phyloP scores from a whole-genome alignment of 306 rosid genomes.

The Quercus gilva region DNA sequence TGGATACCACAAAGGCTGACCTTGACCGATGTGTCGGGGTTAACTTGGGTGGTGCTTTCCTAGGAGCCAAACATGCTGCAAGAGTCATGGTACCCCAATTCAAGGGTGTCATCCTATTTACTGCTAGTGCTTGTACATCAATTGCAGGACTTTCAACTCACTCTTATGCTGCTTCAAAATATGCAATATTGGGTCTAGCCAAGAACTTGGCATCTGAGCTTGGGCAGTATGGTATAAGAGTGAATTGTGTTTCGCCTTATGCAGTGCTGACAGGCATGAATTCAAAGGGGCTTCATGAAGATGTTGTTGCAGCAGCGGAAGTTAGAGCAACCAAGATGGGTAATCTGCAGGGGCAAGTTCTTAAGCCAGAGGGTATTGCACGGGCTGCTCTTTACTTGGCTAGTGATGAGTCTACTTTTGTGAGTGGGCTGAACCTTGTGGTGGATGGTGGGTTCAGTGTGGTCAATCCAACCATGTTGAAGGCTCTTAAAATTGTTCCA shows the following conservation, averaged over 20 bases:
- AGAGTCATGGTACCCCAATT: background rate
- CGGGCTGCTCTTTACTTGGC: conserved; percentile 17
- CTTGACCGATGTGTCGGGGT: background rate
- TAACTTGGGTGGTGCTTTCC: background rate
- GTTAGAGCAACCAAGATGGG: background rate
- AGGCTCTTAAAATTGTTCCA: background rate
- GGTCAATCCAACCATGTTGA: background rate
- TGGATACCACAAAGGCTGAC: background rate
- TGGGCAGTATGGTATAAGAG: background rate
- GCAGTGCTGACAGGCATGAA: background rate
- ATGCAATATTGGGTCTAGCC: background rate
- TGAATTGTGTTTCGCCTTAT: background rate
- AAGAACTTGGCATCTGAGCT: background rate
- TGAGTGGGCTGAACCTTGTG: conserved; percentile 24
- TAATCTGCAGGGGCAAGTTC: background rate
- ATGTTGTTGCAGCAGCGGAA: background rate
- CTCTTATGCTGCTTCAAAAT: background rate
- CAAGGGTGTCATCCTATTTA: background rate
- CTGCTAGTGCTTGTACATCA: background rate
- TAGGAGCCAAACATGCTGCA: conserved; percentile 14
- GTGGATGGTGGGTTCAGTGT: conserved; percentile 24
- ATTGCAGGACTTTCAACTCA: background rate
- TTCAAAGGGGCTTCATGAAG: background rate
- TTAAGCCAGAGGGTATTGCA: background rate
- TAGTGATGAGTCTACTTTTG: conserved; percentile 17